Base-by-base conservation (phyloP, 768 basidiomycete genomes). In the Rhodotorula taiwanensis region DNA sequence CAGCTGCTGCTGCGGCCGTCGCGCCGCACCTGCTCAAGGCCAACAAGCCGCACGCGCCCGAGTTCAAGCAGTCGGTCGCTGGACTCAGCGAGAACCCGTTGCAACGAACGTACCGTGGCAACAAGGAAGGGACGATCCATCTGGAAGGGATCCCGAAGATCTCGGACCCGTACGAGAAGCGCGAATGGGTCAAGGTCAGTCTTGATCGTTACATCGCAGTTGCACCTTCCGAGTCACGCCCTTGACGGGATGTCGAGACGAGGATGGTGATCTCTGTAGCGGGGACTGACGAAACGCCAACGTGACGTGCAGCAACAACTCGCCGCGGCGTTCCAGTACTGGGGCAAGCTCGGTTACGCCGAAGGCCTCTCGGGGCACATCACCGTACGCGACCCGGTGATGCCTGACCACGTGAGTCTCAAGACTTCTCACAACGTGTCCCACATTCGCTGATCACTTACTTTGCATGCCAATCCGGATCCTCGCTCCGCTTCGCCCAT, bases 241-340 rank as follows among this genome's bases (percentile, higher is more conserved):
- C n/a, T n/a, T n/a, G n/a, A n/a, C n/a, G n/a, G n/a, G n/a, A n/a
- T n/a, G n/a, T n/a, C n/a, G n/a, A n/a, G n/a, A n/a, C n/a, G n/a
- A n/a, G n/a, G n/a, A n/a, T n/a, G n/a, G n/a, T n/a, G n/a, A n/a
- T n/a, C n/a, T n/a, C n/a, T n/a, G n/a, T n/a, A n/a, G n/a, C n/a
- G n/a, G n/a, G n/a, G n/a, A n/a, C n/a, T n/a, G n/a, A n/a, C n/a
- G n/a, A n/a, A n/a, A 28, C 47, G 7, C 47, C 20, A 15, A 2
- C 47, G 2, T 25, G 27, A 5, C 13, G 27, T 47, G 47, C 55
- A 70, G 69, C 58, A 62, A 36, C 70, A 71, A 34, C 39, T 71
- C 8, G 70, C 70, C 15, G 61, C 34, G 20, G 70, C 67, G 2
- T 69, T 71, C 58, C 60, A 63, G 54, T 71, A 59, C 67, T 71